A percentile compares a stretch with the other conserved stretches of the same genome.
phyloP scores from a whole-genome alignment of 2,329 filamentous ascomycete species.

The Truncatella angustata region DNA sequence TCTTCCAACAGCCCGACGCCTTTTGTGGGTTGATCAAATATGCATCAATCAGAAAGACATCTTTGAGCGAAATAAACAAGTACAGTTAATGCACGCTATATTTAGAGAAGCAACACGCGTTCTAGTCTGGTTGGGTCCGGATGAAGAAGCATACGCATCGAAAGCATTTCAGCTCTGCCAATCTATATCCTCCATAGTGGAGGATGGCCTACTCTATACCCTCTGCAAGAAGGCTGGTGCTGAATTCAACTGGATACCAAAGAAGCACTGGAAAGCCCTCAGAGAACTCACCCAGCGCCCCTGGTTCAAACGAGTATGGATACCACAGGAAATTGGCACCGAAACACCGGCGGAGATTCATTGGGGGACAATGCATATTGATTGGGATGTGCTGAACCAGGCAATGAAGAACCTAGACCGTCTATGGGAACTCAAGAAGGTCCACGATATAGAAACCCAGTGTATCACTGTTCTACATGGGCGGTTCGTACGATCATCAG shows the following conservation, averaged over 20 bases:
- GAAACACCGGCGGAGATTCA: conserved; percentile 25
- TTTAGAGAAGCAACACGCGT: conserved; percentile 31
- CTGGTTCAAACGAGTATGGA: conserved; percentile 22
- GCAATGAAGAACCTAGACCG: conserved; percentile 13
- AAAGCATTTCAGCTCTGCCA: conserved; percentile 3
- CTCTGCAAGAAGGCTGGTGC: conserved; percentile 19
- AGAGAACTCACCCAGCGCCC: neutral
- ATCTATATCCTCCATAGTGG: neutral
- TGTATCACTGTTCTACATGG: neutral
- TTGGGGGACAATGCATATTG: conserved; percentile 31
- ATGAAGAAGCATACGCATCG: conserved; percentile 8
- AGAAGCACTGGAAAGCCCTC: neutral
- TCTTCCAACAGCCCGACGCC: neutral
- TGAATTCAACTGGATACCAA: conserved; percentile 4
- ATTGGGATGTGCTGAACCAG: conserved; percentile 23
- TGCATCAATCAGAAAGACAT: conserved; percentile 39
- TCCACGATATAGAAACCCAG: neutral
- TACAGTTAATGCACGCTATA: conserved; percentile 36
- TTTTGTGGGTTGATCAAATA: conserved; percentile 39
- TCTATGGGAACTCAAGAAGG: neutral
- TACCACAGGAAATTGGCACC: conserved; percentile 11
- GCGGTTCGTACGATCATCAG: neutral
- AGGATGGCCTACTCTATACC: conserved; percentile 2
- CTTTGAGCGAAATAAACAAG: conserved; percentile 33
- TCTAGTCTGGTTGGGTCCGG: conserved; percentile 34